Conservation (phyloP, 2,329 filamentous ascomycete genomes). For the Venturia asperata region DNA sequence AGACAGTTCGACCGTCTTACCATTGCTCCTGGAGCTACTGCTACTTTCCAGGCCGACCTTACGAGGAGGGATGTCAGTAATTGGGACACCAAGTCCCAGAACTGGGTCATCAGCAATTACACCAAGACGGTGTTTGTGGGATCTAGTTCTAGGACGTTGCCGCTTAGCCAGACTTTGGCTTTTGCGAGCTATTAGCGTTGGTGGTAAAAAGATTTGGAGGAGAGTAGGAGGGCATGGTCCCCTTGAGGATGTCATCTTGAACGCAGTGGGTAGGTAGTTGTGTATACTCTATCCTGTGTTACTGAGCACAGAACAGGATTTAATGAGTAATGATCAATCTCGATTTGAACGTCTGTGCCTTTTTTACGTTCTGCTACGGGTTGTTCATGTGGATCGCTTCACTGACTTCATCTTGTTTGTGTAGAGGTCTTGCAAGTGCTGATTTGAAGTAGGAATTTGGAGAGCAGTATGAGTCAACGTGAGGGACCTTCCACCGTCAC, state of each 20-base stretch:
- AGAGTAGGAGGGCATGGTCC: neutral
- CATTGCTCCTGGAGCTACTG: conserved; percentile 61
- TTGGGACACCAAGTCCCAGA: conserved; percentile 73
- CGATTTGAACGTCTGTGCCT: no score
- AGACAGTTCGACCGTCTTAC: conserved; percentile 74
- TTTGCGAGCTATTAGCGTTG: neutral
- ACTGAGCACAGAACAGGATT: no score
- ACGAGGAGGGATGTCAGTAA: conserved; percentile 78
- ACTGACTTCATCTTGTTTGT: no score
- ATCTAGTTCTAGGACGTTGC: conserved; percentile 51
- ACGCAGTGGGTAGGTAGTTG: neutral
- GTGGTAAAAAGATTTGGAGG: no score
- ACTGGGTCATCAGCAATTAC: conserved; percentile 64
- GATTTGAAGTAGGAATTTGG: no score
- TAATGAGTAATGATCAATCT: neutral
- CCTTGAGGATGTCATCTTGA: neutral
- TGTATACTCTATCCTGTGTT: neutral
- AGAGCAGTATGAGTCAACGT: no score
- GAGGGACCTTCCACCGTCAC: no score
- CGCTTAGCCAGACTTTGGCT: conserved; percentile 34
- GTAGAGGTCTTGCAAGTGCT: no score
- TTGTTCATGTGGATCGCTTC: no score
- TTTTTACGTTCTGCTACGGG: no score
- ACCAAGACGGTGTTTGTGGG: conserved; percentile 56
- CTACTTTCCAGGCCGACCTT: conserved; percentile 60